phyloP scores from a whole-genome alignment of 2,329 filamentous ascomycete genomes.

The Emmonsia crescens region DNA sequence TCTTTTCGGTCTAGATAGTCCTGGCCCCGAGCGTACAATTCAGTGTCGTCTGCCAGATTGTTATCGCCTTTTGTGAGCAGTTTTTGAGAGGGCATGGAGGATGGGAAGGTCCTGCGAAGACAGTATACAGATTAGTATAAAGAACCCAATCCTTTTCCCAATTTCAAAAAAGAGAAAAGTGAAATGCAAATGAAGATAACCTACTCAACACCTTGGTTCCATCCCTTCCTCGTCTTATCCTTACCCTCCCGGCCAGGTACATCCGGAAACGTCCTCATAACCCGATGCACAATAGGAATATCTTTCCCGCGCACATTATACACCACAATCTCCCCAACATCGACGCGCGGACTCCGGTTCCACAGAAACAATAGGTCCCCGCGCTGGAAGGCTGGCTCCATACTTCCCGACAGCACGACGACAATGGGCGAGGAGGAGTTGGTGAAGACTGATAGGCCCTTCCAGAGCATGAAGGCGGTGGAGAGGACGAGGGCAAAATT shows the following conservation, averaged over 20 bases:
- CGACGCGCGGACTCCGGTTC: constrained; percentile 51
- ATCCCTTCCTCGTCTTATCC: constrained; percentile 28
- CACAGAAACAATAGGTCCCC: constrained; percentile 55
- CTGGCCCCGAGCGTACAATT: constrained; percentile 76
- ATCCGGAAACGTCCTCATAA: constrained; percentile 59
- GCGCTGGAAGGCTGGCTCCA: constrained; percentile 57
- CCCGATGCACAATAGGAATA: constrained; percentile 91
- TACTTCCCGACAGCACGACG: constrained; percentile 55
- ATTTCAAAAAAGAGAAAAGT: constrained; percentile 1
- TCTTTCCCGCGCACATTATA: constrained; percentile 87
- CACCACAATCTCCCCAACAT: constrained; percentile 63
- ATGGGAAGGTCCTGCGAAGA: constrained; percentile 7
- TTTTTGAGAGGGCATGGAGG: constrained; percentile 30
- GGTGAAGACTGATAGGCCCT: constrained; percentile 68
- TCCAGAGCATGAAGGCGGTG: constrained; percentile 93
- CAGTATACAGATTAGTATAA: neutral
- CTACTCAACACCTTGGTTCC: constrained; percentile 4
- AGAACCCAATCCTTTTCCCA: neutral
- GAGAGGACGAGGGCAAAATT: constrained; percentile 87
- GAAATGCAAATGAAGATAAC: neutral
- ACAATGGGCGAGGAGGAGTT: constrained; percentile 62
- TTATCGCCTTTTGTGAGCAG: constrained; percentile 97
- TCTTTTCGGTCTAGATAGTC: constrained; percentile 69
- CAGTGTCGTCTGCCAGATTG: constrained; percentile 85
- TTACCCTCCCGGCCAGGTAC: constrained; percentile 20